Evolutionary conservation across 441 rosid genomes (phyloP).

Genomic region (Iberis amara): DNA sequence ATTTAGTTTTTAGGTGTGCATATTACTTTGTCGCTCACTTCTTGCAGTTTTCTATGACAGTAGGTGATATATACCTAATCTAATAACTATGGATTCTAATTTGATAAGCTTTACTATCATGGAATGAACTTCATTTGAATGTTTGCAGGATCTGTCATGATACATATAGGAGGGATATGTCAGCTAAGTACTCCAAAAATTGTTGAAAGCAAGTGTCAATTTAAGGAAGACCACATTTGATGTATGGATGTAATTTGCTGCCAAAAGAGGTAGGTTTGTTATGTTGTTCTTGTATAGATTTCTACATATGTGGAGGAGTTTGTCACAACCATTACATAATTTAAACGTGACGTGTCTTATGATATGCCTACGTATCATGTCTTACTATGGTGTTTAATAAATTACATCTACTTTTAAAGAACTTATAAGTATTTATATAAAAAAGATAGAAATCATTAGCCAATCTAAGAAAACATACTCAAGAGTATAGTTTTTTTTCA

Average conservation of each 20-base stretch:
- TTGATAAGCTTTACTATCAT: slow-evolving; percentile 8
- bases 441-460: background rate
- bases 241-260: slow-evolving; percentile 79
- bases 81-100: background rate
- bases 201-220: slow-evolving; percentile 66
- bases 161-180: slow-evolving; percentile 58
- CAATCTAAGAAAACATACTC: background rate
- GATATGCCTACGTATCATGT: background rate
- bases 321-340: background rate
- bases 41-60: background rate
- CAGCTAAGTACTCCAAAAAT: slow-evolving; percentile 63
- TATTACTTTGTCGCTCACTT: background rate
- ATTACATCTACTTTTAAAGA: too few relatives aligned
- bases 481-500: background rate
- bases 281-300: slow-evolving; percentile 1
- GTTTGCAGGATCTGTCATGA: slow-evolving; percentile 69
- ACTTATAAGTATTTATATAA: too few relatives aligned
- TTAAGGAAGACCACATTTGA: slow-evolving; percentile 63
- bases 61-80: background rate
- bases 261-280: slow-evolving; percentile 47
- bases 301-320: background rate
- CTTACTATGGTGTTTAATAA: background rate
- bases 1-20: slow-evolving; percentile 63
- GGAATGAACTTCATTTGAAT: slow-evolving; percentile 29
- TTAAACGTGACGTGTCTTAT: slow-evolving; percentile 5